These are phyloP conservation scores for Aspergillus luchuensis DNA, from an alignment of 2,329 filamentous ascomycete genomes.

Conservation along the genomic window DNA sequence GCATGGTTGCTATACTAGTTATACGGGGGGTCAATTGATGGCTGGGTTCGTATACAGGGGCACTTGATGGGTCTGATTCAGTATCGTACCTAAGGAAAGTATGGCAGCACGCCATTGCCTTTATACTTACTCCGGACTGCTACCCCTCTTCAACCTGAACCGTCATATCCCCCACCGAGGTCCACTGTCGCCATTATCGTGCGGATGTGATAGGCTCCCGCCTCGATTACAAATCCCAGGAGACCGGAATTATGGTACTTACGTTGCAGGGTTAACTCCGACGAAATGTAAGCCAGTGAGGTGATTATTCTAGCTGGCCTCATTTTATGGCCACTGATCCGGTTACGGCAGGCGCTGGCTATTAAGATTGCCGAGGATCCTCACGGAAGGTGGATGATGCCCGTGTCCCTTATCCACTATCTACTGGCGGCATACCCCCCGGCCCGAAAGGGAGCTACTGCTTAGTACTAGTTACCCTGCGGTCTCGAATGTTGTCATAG, in stretches of 20 bases:
- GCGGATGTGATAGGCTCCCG: slow-evolving; percentile 13
- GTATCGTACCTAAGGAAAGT: no score
- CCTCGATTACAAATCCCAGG: slow-evolving; percentile 3
- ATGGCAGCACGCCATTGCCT: neutral
- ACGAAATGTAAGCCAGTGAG: neutral
- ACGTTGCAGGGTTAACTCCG: neutral
- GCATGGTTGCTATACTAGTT: slow-evolving; percentile 29
- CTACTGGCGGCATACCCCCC: no score
- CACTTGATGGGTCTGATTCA: no score
- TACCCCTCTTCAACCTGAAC: slow-evolving; percentile 13
- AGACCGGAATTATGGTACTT: neutral
- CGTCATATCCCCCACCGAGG: slow-evolving; percentile 10
- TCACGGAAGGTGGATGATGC: neutral
- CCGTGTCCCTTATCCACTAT: no score
- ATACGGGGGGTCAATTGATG: neutral
- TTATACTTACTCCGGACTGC: slow-evolving; percentile 2
- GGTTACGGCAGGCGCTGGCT: no score
- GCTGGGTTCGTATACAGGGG: no score
- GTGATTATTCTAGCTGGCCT: neutral
- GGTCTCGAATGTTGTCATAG: no score
- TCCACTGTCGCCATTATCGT: slow-evolving; percentile 15
- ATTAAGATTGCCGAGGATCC: neutral
- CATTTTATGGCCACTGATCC: neutral
- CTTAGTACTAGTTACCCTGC: no score
- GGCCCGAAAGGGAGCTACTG: no score